These are phyloP conservation scores for Hygrocybe punicea DNA, from an alignment of 768 basidiomycete species.

Conservation along the genomic window DNA sequence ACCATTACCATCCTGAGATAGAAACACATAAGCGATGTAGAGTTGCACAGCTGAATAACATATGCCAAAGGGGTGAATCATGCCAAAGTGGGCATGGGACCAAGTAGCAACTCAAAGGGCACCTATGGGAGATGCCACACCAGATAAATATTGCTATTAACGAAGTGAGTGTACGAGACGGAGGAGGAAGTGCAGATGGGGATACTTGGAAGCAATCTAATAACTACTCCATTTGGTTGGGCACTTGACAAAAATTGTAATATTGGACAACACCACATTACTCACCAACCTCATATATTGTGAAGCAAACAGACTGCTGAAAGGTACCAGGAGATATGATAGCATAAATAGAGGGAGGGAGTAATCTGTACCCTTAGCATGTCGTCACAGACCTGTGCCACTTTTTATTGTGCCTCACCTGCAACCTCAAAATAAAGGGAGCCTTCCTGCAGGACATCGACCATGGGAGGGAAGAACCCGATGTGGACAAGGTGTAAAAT, in stretches of 20 bases:
- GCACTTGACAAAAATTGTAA: constrained; percentile 3
- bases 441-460: constrained; percentile 1
- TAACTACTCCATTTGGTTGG: background rate
- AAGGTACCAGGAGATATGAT: constrained; percentile 3
- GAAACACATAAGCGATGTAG: background rate
- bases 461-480: background rate
- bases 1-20: constrained; percentile 3
- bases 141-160: background rate
- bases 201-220: background rate
- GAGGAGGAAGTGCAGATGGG: no score
- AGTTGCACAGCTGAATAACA: background rate
- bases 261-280: constrained; percentile 1
- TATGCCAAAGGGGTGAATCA: constrained; percentile 3
- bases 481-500: constrained; percentile 3
- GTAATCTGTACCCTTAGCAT: background rate
- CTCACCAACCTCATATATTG: background rate
- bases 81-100: constrained; percentile 2
- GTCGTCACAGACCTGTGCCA: background rate
- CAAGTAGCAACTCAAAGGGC: background rate
- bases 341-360: constrained; percentile 1
- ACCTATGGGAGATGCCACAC: background rate
- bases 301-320: background rate
- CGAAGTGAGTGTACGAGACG: background rate
- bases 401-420: constrained; percentile 1
- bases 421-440: constrained; percentile 1